Conservation (phyloP, 2,329 filamentous ascomycete species). For the Fusarium mangiferae region DNA sequence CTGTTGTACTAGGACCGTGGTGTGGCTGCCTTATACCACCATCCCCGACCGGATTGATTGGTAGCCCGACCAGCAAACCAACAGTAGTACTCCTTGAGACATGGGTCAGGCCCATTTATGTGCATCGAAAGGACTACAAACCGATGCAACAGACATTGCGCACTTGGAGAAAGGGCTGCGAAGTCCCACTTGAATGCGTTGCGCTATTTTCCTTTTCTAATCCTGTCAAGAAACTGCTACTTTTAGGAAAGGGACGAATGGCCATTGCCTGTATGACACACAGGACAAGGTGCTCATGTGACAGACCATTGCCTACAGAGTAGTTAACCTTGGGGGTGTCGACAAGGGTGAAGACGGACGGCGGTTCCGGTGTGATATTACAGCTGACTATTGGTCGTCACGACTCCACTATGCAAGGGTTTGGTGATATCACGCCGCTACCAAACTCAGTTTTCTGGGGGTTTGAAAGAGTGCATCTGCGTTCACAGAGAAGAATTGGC, state of each 20-base stretch:
- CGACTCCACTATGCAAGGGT: not conserved
- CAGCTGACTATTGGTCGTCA: not conserved
- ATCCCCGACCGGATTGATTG: no score
- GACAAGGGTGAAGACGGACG: no score
- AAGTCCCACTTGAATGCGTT: no score
- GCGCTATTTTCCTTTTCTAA: no score
- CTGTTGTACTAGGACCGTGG: not conserved
- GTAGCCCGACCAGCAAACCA: not conserved
- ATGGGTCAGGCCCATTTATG: no score
- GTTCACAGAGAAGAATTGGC: fast-evolving
- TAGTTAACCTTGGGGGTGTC: fast-evolving
- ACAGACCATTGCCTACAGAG: not conserved
- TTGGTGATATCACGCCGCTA: not conserved
- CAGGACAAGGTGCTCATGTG: not conserved
- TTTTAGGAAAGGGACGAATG: no score
- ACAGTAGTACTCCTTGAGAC: no score
- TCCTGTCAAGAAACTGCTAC: no score
- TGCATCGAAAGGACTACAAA: no score
- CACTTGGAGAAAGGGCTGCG: no score
- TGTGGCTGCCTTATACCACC: not conserved
- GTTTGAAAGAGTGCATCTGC: fast-evolving
- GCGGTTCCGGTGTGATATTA: not conserved
- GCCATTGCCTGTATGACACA: not conserved
- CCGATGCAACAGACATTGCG: no score
- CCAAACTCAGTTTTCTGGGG: not conserved